A percentile compares a stretch with the other conserved stretches of the same genome.
Evolutionary conservation across 306 rosid species (phyloP).

Genomic region (Coriaria nepalensis): DNA sequence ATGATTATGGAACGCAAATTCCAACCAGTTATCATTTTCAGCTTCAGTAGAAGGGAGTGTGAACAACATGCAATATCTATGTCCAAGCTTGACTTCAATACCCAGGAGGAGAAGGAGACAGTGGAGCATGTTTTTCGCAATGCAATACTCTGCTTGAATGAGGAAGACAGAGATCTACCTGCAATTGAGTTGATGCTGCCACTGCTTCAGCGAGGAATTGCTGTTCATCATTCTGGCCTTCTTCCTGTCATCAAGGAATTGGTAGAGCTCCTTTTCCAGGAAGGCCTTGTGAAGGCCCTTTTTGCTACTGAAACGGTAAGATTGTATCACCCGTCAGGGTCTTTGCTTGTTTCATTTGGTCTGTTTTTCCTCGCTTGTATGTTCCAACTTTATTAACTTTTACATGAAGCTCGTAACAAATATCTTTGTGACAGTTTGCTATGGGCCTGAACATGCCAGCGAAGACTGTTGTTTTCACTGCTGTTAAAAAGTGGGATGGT

Average conservation of each 20-base stretch:
- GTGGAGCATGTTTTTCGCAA: slow-evolving; percentile 71
- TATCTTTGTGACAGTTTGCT: slow-evolving; percentile 60
- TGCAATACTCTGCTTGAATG: slow-evolving; percentile 79
- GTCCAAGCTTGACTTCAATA: slow-evolving; percentile 92
- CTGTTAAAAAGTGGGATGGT: slow-evolving; percentile 97
- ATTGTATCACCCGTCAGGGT: slow-evolving; percentile 12
- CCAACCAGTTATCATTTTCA: slow-evolving; percentile 91
- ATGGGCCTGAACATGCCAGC: slow-evolving; percentile 99
- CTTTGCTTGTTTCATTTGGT: slow-evolving; percentile 5
- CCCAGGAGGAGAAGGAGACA: slow-evolving; percentile 65
- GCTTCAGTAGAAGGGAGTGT: slow-evolving; percentile 95
- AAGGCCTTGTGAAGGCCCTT: slow-evolving; percentile 97
- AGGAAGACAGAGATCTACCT: slow-evolving; percentile 87
- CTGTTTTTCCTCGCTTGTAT: neutral
- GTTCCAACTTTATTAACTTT: slow-evolving; percentile 12
- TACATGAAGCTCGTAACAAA: slow-evolving; percentile 4
- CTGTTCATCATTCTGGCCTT: slow-evolving; percentile 98
- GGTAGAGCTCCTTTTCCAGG: slow-evolving; percentile 95
- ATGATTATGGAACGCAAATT: slow-evolving; percentile 93
- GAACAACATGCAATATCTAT: slow-evolving; percentile 95
- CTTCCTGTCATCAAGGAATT: slow-evolving; percentile 95
- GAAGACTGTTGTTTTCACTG: slow-evolving; percentile 93
- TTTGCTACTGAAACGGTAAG: slow-evolving; percentile 96
- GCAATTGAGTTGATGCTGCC: slow-evolving; percentile 92
- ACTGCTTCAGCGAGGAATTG: slow-evolving; percentile 90